A percentile compares a stretch with the other conserved stretches of the same genome.
These are phyloP conservation scores for Auxenochlorella pyrenoidosa DNA, from an alignment of 139 green algal species.

Conservation along the genomic window DNA sequence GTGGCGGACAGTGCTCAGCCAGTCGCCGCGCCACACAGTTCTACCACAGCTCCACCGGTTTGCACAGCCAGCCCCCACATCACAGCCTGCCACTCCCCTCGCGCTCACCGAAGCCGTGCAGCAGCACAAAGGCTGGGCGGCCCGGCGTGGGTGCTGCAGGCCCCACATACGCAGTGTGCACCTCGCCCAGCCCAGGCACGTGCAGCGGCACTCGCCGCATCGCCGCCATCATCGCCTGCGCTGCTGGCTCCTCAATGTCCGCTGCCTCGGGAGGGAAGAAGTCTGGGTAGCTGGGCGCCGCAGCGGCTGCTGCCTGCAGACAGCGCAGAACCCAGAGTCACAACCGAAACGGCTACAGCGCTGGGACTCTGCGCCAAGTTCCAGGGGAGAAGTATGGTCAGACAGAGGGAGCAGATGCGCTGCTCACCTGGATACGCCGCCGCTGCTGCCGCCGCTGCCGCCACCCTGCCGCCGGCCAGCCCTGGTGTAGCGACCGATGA, in stretches of 20 bases:
- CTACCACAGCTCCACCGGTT: too few species aligned
- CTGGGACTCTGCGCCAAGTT: too few species aligned
- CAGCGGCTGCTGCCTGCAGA: neutral
- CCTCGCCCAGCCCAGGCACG: constrained; percentile 37
- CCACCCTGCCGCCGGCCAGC: neutral
- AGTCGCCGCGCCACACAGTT: too few species aligned
- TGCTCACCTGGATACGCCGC: neutral
- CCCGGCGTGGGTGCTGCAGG: neutral
- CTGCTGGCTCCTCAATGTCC: constrained; percentile 45
- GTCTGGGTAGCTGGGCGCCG: neutral
- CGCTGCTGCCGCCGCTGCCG: neutral
- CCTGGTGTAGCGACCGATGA: neutral
- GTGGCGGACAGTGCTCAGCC: too few species aligned
- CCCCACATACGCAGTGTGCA: constrained; percentile 56
- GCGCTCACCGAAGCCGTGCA: constrained; percentile 75
- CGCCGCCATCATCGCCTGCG: constrained; percentile 42
- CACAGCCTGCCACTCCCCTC: too few species aligned
- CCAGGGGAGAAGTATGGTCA: too few species aligned
- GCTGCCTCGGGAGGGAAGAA: constrained; percentile 31
- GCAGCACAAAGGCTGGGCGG: constrained; percentile 76
- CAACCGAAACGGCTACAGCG: too few species aligned
- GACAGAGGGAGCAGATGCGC: neutral
- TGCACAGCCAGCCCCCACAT: too few species aligned
- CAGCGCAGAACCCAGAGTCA: neutral
- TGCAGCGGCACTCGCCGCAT: constrained; percentile 36